These are phyloP conservation scores for Aspergillus floridensis DNA, from an alignment of 2,329 filamentous ascomycete species.

Conservation along the genomic window DNA sequence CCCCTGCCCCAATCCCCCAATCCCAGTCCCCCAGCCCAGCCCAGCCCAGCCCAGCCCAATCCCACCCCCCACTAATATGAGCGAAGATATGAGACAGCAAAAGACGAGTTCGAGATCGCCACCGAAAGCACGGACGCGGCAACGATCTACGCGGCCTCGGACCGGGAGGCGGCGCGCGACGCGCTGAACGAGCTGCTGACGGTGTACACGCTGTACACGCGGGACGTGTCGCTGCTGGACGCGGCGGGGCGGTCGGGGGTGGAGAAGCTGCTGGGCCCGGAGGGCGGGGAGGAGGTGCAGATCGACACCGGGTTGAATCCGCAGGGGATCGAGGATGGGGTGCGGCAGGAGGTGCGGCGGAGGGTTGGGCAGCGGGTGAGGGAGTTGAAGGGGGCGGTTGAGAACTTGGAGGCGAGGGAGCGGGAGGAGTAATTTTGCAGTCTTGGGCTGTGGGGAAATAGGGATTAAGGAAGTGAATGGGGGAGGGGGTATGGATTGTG, in stretches of 20 bases:
- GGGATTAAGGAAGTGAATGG: too few species aligned
- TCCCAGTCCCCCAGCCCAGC: too few species aligned
- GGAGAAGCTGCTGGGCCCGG: neutral
- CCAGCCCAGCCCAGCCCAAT: neutral
- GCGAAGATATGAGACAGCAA: conserved; percentile 43
- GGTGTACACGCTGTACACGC: conserved; percentile 37
- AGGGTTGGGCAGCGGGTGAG: conserved; percentile 46
- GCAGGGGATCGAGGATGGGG: conserved; percentile 23
- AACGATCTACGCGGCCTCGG: conserved; percentile 47
- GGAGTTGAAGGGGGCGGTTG: conserved; percentile 47
- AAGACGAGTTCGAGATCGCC: conserved; percentile 52
- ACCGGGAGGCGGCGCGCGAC: conserved; percentile 47
- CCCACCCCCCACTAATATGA: conserved; percentile 8
- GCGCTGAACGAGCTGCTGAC: conserved; percentile 41
- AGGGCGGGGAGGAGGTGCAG: conserved; percentile 13
- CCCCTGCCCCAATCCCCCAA: too few species aligned
- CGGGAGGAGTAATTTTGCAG: conserved; percentile 37
- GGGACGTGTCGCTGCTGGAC: conserved; percentile 4
- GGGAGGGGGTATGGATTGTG: too few species aligned
- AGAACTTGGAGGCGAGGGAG: conserved; percentile 42
- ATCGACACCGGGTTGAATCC: conserved; percentile 36
- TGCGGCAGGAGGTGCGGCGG: conserved; percentile 44
- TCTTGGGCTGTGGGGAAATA: too few species aligned
- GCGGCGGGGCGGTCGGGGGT: neutral
- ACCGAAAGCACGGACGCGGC: conserved; percentile 46